A percentile compares a stretch with the other conserved stretches of the same genome.
phyloP scores from a whole-genome alignment of 495 filamentous ascomycete species.

The Neurospora hispaniola region DNA sequence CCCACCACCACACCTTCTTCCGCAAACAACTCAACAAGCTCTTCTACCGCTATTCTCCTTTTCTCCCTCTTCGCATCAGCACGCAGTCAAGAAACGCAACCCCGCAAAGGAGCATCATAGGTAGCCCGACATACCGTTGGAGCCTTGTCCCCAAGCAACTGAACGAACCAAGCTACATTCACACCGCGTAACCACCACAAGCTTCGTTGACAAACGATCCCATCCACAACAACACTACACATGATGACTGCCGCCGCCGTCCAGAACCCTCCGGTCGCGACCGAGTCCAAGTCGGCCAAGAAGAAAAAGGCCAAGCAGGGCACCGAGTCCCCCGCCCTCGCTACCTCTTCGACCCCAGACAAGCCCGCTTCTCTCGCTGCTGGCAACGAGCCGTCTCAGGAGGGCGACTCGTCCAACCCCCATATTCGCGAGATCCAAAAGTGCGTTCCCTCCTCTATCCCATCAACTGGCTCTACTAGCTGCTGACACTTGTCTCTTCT shows the following conservation, averaged over 20 bases:
- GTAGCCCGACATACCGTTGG: neutral
- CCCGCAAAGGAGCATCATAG: neutral
- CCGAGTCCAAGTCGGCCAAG: constrained; percentile 52
- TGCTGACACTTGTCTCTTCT: constrained; percentile 17
- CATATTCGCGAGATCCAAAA: constrained; percentile 82
- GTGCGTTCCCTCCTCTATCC: constrained; percentile 35
- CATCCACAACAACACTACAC: neutral
- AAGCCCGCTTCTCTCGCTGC: constrained; percentile 26
- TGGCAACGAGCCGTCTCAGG: constrained; percentile 36
- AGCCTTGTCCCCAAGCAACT: neutral
- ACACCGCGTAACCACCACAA: neutral
- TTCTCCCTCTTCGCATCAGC: neutral
- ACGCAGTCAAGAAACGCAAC: neutral
- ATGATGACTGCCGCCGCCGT: constrained; percentile 39
- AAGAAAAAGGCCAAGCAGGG: constrained; percentile 66
- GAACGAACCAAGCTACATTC: neutral
- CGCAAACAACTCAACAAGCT: neutral
- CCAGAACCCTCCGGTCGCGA: constrained; percentile 38
- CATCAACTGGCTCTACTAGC: neutral
- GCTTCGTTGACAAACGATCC: constrained; percentile 4
- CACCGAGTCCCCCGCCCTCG: constrained; percentile 37
- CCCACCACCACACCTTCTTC: neutral
- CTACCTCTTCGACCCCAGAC: constrained; percentile 29
- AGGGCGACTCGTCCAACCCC: constrained; percentile 52
- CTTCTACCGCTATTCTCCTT: neutral